A percentile compares a stretch with the other conserved stretches of the same genome.
Evolutionary conservation across 768 basidiomycete species (phyloP).

Genomic region (Pulveroboletus sp.): DNA sequence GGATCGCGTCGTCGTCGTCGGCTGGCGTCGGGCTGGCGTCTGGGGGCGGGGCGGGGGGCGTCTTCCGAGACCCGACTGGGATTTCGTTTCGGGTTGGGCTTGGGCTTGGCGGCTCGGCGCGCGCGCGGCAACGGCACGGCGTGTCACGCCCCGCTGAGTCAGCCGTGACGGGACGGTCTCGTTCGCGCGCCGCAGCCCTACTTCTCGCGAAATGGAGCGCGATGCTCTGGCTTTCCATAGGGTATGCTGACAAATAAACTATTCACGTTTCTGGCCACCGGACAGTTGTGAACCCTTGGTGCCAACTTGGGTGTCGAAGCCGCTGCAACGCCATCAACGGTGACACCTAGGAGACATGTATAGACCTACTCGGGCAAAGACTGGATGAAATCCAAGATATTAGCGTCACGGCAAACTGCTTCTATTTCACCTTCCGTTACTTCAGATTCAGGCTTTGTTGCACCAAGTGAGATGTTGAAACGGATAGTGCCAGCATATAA

Average conservation of each 20-base stretch:
- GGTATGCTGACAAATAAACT: neutral
- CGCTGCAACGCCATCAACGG: conserved; percentile 39
- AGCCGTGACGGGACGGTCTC: too few relatives aligned
- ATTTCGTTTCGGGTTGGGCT: too few relatives aligned
- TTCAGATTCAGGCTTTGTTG: conserved; percentile 67
- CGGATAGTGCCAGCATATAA: conserved; percentile 89
- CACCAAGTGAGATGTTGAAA: conserved; percentile 89
- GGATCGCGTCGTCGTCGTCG: too few relatives aligned
- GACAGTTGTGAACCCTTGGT: conserved; percentile 88
- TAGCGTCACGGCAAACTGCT: conserved; percentile 78
- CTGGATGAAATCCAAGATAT: conserved; percentile 86
- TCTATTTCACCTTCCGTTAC: conserved; percentile 88
- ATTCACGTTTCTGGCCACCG: conserved; percentile 81
- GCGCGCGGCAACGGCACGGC: too few relatives aligned
- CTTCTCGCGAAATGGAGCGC: too few relatives aligned
- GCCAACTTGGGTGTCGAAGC: conserved; percentile 89
- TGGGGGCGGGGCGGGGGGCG: too few relatives aligned
- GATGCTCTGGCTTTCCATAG: too few relatives aligned
- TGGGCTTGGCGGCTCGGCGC: too few relatives aligned
- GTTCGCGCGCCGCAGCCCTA: too few relatives aligned
- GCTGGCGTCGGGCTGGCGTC: too few relatives aligned
- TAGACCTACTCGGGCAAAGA: conserved; percentile 71
- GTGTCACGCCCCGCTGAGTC: too few relatives aligned
- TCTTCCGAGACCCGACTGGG: too few relatives aligned
- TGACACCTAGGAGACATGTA: neutral